Evolutionary conservation across 495 filamentous ascomycete genomes (phyloP), one percentile per base, ranked within the genome.

Genomic region (Lepidopterella palustris): DNA sequence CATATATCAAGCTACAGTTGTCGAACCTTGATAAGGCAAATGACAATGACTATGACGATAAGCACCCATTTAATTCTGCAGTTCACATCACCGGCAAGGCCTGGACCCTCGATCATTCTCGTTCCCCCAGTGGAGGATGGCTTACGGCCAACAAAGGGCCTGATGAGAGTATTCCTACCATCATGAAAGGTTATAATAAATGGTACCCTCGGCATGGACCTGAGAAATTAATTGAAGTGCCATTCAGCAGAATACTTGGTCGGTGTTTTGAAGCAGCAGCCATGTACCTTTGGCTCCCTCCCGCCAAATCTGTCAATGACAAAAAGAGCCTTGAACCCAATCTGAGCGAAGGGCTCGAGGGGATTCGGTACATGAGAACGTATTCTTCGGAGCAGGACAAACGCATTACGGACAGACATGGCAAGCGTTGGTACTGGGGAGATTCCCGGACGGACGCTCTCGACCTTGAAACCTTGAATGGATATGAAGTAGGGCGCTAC

Each of bases 191-290:
- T 4, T 78, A 79, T 49, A 75, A 73, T 6, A 48, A 67, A 1
- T 84, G 79, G 79, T 82, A 84, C 60, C 71, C 70, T 5, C 53
- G 79, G 5, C 74, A 75, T 49, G 56, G 62, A n/a, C 59, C 69
- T 0, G 69, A 72, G 18, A 70, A 71, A 23, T 60, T 60, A 3
- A 68, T 78, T n/a, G 69, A 74, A 31, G 68, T 83, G 8, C 74
- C 79, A 1, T 80, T 78, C 53, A 70, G 74, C 25, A 73, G 80
- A 62, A 68, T 85, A 21, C 50, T 84, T 5, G 80, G 81, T 10
- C 81, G 82, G 0, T 78, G 78, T 68, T 81, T 76, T 60, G 80
- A 82, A 59, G 70, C 74, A 6, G 75, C 76, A 11, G 79, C 82
- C 0, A 73, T 76, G 62, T 48, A 71, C 9, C 65, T 80, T 1